These are phyloP conservation scores for Ceratobasidium sp. DNA, from an alignment of 1,284 basidiomycete genomes.

Conservation along the genomic window DNA sequence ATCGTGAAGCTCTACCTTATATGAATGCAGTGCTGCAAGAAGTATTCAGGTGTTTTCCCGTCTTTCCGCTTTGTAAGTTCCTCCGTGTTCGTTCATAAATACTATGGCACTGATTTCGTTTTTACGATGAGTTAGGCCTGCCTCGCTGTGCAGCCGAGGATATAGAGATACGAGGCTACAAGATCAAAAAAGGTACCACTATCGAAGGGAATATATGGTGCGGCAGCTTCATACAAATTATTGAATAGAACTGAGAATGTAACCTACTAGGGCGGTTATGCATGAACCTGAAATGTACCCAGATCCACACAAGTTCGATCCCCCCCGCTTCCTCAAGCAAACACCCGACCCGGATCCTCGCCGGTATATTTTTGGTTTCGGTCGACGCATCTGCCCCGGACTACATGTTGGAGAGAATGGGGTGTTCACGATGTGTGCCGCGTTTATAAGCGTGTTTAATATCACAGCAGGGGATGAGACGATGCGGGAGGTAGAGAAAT, in stretches of 20 bases:
- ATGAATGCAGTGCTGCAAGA: conserved; percentile 51
- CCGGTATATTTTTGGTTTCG: conserved; percentile 31
- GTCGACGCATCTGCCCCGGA: conserved; percentile 32
- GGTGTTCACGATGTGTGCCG: conserved; percentile 20
- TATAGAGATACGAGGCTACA: conserved; percentile 15
- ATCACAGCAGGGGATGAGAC: conserved; percentile 5
- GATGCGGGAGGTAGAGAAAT: background rate
- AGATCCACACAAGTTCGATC: conserved; percentile 11
- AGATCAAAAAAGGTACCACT: conserved; percentile 22
- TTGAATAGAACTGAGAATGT: background rate
- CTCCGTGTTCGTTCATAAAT: background rate
- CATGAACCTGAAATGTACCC: conserved; percentile 11
- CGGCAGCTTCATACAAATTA: background rate
- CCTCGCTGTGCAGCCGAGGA: conserved; percentile 17
- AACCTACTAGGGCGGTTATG: conserved; percentile 15
- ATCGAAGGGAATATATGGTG: conserved; percentile 37
- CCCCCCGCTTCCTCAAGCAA: conserved; percentile 30
- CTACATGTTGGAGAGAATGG: conserved; percentile 37
- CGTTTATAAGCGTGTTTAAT: conserved; percentile 36
- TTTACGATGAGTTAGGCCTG: background rate
- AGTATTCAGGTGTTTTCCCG: conserved; percentile 29
- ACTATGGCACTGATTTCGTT: background rate
- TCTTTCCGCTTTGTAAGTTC: conserved; percentile 6
- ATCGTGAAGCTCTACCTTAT: conserved; percentile 48
- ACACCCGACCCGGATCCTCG: conserved; percentile 28